Evolutionary conservation across 345 rosid species (phyloP).

Genomic region (Trapa incisa): DNA sequence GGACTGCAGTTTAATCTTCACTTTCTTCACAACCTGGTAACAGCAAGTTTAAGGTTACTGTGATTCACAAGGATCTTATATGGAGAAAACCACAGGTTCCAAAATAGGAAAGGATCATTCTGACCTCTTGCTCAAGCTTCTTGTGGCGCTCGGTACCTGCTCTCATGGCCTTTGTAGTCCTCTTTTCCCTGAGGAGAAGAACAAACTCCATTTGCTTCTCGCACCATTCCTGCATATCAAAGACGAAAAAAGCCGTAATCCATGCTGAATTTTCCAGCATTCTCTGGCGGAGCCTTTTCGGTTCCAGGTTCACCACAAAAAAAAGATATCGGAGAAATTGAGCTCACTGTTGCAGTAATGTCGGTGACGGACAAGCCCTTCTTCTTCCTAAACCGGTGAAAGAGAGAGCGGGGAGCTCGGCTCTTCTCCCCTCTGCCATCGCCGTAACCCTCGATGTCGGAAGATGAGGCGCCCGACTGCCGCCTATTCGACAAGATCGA

Average conservation of each 20-base stretch:
- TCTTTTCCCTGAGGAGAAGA: slow-evolving; percentile 30
- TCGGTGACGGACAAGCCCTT: slow-evolving; percentile 59
- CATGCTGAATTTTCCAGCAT: background rate
- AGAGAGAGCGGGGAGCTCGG: slow-evolving; percentile 17
- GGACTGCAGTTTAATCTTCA: slow-evolving; percentile 31
- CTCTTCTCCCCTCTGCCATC: slow-evolving; percentile 13
- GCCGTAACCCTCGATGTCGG: slow-evolving; percentile 54
- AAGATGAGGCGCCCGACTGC: slow-evolving; percentile 11
- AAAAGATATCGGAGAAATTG: background rate
- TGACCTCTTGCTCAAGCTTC: slow-evolving; percentile 66
- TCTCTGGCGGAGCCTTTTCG: no score
- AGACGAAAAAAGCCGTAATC: background rate
- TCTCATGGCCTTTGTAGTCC: slow-evolving; percentile 52
- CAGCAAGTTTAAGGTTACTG: slow-evolving; percentile 4
- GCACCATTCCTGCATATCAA: slow-evolving; percentile 67
- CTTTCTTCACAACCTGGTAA: slow-evolving; percentile 40
- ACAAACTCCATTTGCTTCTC: slow-evolving; percentile 62
- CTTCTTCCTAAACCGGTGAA: slow-evolving; percentile 35
- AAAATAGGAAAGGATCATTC: background rate
- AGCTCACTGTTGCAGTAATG: slow-evolving; percentile 42
- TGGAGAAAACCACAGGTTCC: background rate
- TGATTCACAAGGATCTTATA: background rate
- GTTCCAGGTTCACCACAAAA: background rate
- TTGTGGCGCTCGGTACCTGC: slow-evolving; percentile 60
- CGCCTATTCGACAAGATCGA: slow-evolving; percentile 29